Base-by-base conservation (phyloP, 129 eudicot species). In the Chrysanthemum seticuspe region DNA sequence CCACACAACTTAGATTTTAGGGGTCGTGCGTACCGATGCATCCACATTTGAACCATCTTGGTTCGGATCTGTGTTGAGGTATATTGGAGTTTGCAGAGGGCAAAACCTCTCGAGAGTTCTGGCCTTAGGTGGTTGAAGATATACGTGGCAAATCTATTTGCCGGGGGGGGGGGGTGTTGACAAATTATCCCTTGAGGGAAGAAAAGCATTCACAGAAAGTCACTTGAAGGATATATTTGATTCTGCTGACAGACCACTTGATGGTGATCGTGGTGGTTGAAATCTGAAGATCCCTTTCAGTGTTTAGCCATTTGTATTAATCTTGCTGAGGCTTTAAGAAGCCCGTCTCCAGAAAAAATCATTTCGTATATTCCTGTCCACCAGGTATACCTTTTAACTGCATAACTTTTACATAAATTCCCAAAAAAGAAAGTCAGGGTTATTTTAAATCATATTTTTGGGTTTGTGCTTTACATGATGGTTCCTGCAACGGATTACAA, bases 21-120 rank as follows among this genome's bases (percentile, higher is more conserved):
- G 50, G 98, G 98, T 1, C 92, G 98, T 15, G 98, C 96, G n/a
- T 92, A 92, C 98, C 96, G 21, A 89, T 92, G 94, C 98, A 87
- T 77, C 92, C 98, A 7, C 87, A 92, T 81, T 78, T 92, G 52
- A 92, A 92, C 80, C 98, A 92, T 81, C 89, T 92, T 15, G 96
- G 95, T 9, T 89, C 98, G 10, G 96, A 92, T 79, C 57, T 92
- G 19, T 92, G 98, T 62, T 76, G 98, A 60, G 98, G 98, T 50
- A 80, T 89, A 59, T 77, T 92, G 70, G 96, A 92, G 73, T 92
- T 92, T 85, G 86, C 95, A 53, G 96, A 89, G 81, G 98, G 98
- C 18, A 90, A 90, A 96, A 6, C 90, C 87, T 65, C 91, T 92
- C 59, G 90, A 95, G 64, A 75, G 76, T 65, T 87, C 96, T 6